Percentiles rank a stretch among this genome's conserved stretches.
These are phyloP conservation scores for Cynara cardunculus DNA, from an alignment of 129 eudicot genomes.

Conservation along the genomic window DNA sequence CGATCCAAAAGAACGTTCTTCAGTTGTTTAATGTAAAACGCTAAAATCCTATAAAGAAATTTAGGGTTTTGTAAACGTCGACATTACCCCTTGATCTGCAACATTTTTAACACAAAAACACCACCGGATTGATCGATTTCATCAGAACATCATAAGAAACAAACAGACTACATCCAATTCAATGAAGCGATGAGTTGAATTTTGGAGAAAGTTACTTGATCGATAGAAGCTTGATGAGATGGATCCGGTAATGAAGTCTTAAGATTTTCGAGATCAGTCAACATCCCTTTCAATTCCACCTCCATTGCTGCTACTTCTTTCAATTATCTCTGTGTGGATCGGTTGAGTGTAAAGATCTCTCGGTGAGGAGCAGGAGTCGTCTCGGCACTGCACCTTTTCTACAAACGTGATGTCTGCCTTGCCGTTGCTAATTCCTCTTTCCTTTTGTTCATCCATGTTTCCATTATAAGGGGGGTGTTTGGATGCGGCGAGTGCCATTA, in stretches of 20 bases:
- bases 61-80: slow-evolving; percentile 16
- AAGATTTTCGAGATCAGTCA: slow-evolving; percentile 44
- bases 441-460: background rate
- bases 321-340: background rate
- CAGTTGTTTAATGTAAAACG: background rate
- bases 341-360: slow-evolving; percentile 11
- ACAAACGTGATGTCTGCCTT: background rate
- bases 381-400: background rate
- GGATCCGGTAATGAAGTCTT: slow-evolving; percentile 46
- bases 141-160: background rate
- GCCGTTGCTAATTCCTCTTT: background rate
- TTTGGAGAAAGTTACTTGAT: slow-evolving; percentile 27
- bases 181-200: background rate
- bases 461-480: background rate
- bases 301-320: slow-evolving; percentile 31
- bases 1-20: background rate
- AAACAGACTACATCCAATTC: slow-evolving; percentile 1
- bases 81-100: background rate
- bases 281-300: slow-evolving; percentile 33
- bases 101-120: slow-evolving; percentile 8
- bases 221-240: slow-evolving; percentile 39
- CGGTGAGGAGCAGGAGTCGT: slow-evolving; percentile 2
- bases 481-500: background rate
- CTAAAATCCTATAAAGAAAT: background rate
- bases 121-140: slow-evolving; percentile 4